These are phyloP conservation scores for Hericium coralloides DNA, from an alignment of 768 basidiomycete species.

Conservation along the genomic window DNA sequence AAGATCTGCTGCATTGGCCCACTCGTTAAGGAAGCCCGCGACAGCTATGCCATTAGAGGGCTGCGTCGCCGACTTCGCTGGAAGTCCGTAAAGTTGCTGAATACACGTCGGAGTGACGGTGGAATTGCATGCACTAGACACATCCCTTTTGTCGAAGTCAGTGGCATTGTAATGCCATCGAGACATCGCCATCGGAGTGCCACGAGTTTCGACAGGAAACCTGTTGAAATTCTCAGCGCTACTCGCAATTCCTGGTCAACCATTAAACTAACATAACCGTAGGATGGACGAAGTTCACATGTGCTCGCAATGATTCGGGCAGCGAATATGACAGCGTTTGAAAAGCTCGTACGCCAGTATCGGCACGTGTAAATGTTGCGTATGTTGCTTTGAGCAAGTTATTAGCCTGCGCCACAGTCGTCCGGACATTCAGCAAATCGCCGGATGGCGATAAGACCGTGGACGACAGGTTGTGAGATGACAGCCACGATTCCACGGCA, in stretches of 20 bases:
- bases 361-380: constrained; percentile 6
- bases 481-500: constrained; percentile 6
- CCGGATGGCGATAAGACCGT: constrained; percentile 8
- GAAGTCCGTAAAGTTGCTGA: constrained; percentile 15
- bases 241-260: neutral
- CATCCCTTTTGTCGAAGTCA: neutral
- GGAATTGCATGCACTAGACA: neutral
- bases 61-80: constrained; percentile 6
- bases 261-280: constrained; percentile 5
- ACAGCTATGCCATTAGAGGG: constrained; percentile 11
- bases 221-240: neutral
- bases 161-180: neutral
- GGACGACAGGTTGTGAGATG: constrained; percentile 4
- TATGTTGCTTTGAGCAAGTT: constrained; percentile 11
- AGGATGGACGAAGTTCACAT: constrained; percentile 13
- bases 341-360: constrained; percentile 2
- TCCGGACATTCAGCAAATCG: constrained; percentile 21
- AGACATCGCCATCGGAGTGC: neutral
- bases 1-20: constrained; percentile 14
- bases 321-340: constrained; percentile 16
- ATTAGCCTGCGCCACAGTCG: constrained; percentile 12
- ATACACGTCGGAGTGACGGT: constrained; percentile 16
- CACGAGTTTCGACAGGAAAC: constrained; percentile 1
- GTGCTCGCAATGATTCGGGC: constrained; percentile 5
- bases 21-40: constrained; percentile 11